Percentiles rank a stretch among this genome's conserved stretches.
phyloP scores from a whole-genome alignment of 371 early-diverging fungal species.

The Nematocida ironsii region DNA sequence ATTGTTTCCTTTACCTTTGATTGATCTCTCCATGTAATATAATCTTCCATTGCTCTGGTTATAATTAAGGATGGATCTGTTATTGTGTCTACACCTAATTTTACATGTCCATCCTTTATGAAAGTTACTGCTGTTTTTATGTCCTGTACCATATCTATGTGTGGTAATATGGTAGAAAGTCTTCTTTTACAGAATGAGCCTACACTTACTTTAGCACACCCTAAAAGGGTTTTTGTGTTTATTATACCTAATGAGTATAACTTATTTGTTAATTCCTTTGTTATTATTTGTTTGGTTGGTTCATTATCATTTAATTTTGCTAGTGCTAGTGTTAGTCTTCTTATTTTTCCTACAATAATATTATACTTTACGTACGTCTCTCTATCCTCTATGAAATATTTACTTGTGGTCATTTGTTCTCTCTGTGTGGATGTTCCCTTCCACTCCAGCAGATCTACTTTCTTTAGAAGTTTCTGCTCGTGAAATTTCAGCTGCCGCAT shows the following conservation, averaged over 20 bases:
- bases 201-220: conserved; percentile 82
- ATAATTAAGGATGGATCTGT: conserved; percentile 59
- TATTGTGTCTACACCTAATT: conserved; percentile 74
- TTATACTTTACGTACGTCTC: conserved; percentile 93
- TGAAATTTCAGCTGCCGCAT: conserved; percentile 81
- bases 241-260: conserved; percentile 85
- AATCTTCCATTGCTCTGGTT: conserved; percentile 86
- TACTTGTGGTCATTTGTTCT: conserved; percentile 82
- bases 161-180: conserved; percentile 85
- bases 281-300: conserved; percentile 76
- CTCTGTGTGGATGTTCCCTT: conserved; percentile 81
- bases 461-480: conserved; percentile 91
- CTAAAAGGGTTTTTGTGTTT: conserved; percentile 78
- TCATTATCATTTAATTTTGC: conserved; percentile 83
- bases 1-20: conserved; percentile 95
- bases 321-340: conserved; percentile 79
- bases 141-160: conserved; percentile 88
- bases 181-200: conserved; percentile 80
- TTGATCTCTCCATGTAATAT: conserved; percentile 93
- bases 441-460: conserved; percentile 95
- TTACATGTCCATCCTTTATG: conserved; percentile 86
- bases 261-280: conserved; percentile 79
- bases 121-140: conserved; percentile 85
- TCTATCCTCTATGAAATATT: conserved; percentile 83
- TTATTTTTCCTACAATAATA: conserved; percentile 79